phyloP scores from a whole-genome alignment of 805 yeast genomes.

The Candida vartiovaarae region DNA sequence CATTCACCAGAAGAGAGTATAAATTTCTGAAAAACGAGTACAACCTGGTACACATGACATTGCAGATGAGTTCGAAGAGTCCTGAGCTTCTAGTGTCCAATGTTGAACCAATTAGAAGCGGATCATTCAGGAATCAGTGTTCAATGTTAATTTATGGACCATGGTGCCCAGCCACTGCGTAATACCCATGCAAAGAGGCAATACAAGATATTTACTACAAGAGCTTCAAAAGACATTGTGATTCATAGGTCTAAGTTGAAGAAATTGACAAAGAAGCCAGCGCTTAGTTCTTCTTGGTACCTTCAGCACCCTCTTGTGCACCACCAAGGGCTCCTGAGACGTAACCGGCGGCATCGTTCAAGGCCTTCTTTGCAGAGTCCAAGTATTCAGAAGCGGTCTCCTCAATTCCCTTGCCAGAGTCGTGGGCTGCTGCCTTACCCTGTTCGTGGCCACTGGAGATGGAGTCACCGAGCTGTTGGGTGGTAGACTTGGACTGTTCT shows the following conservation, averaged over 20 bases:
- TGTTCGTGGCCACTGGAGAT: slow-evolving; percentile 49
- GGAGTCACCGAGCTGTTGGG: slow-evolving; percentile 64
- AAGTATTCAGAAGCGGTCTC: slow-evolving; percentile 54
- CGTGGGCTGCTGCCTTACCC: slow-evolving; percentile 24
- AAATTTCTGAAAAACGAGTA: too few species aligned
- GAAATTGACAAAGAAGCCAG: neutral
- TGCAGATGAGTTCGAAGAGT: too few species aligned
- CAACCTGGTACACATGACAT: too few species aligned
- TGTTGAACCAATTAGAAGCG: too few species aligned
- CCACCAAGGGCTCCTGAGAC: slow-evolving; percentile 48
- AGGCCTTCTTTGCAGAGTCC: slow-evolving; percentile 47
- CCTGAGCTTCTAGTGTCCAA: too few species aligned
- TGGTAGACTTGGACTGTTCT: slow-evolving; percentile 57
- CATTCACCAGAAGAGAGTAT: too few species aligned
- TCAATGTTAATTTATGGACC: too few species aligned
- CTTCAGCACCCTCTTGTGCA: slow-evolving; percentile 42
- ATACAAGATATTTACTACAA: too few species aligned
- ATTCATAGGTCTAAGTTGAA: neutral
- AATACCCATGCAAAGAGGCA: too few species aligned
- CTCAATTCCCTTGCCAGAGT: slow-evolving; percentile 34
- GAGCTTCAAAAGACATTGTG: too few species aligned
- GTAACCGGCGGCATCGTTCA: slow-evolving; percentile 36
- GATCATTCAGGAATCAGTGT: too few species aligned
- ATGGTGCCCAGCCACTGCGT: too few species aligned
- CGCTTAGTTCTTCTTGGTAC: slow-evolving; percentile 4